These are phyloP conservation scores for Aspergillus sp. DNA, from an alignment of 2,329 filamentous ascomycete genomes.

Conservation along the genomic window DNA sequence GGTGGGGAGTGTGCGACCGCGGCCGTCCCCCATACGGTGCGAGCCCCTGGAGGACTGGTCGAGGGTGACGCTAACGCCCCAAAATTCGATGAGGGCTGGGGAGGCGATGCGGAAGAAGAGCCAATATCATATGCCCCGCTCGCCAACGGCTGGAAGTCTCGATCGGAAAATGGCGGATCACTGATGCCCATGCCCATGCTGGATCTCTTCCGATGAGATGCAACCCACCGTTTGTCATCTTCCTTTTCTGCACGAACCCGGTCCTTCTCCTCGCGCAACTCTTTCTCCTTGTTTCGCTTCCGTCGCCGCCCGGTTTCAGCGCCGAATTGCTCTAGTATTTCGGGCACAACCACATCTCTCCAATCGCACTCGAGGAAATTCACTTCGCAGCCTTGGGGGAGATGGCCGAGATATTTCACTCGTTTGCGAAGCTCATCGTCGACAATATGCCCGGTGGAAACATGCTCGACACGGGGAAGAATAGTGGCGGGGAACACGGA, in stretches of 20 bases:
- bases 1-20: slow-evolving; percentile 62
- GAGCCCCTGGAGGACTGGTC: slow-evolving; percentile 71
- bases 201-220: slow-evolving; percentile 62
- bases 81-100: slow-evolving; percentile 42
- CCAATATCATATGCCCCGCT: slow-evolving; percentile 34
- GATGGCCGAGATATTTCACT: slow-evolving; percentile 81
- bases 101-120: slow-evolving; percentile 43
- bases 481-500: slow-evolving; percentile 80
- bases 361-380: slow-evolving; percentile 92
- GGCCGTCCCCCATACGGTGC: slow-evolving; percentile 91
- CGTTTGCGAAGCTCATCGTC: slow-evolving; percentile 81
- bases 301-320: slow-evolving; percentile 73
- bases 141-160: slow-evolving; percentile 66
- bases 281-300: slow-evolving; percentile 78
- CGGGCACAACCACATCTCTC: slow-evolving; percentile 79
- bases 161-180: slow-evolving; percentile 53
- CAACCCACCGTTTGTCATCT: slow-evolving; percentile 66
- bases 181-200: slow-evolving; percentile 45
- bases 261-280: slow-evolving; percentile 81
- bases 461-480: slow-evolving; percentile 81
- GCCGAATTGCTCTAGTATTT: slow-evolving; percentile 73
- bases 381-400: slow-evolving; percentile 88
- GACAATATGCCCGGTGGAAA: slow-evolving; percentile 82
- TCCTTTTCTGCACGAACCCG: slow-evolving; percentile 76
- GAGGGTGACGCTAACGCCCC: slow-evolving; percentile 70